A percentile compares a stretch with the other conserved stretches of the same genome.
phyloP scores from a whole-genome alignment of 768 basidiomycete species.

The Lactarius hatsudake region DNA sequence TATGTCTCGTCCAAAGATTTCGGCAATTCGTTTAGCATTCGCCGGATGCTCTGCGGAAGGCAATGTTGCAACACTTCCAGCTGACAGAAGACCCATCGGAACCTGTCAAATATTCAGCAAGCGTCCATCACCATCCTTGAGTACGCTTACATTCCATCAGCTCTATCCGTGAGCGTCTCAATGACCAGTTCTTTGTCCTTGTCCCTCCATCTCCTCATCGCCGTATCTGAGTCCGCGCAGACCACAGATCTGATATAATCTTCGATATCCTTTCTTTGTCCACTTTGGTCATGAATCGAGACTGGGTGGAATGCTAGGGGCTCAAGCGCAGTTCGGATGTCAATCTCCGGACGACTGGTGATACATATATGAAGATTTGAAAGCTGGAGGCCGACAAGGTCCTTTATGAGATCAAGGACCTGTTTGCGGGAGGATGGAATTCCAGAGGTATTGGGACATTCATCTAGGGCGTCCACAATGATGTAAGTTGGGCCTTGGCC shows the following conservation, averaged over 20 bases:
- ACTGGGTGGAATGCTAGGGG: not conserved
- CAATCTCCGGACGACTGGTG: not conserved
- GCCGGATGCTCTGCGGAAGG: not conserved
- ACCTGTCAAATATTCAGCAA: not conserved
- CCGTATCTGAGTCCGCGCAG: not conserved
- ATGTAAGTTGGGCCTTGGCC: not conserved
- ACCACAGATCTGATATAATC: not conserved
- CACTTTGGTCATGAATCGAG: not conserved
- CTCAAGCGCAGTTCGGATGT: not conserved
- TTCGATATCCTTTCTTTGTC: not conserved
- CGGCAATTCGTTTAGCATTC: not conserved
- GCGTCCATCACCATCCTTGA: not conserved
- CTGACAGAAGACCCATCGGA: not conserved
- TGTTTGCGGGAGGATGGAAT: not conserved
- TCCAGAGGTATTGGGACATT: conserved; percentile 1
- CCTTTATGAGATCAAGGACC: not conserved
- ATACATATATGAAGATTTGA: not conserved
- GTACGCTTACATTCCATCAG: not conserved
- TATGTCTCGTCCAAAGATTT: not conserved
- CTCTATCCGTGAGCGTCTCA: not conserved
- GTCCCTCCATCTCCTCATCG: not conserved
- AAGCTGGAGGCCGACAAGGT: not conserved
- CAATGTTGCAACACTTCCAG: not conserved
- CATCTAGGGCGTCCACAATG: conserved; percentile 1
- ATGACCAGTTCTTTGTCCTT: not conserved